These are phyloP conservation scores for Erysiphe neolycopersici DNA, from an alignment of 2,329 filamentous ascomycete species.

Conservation along the genomic window DNA sequence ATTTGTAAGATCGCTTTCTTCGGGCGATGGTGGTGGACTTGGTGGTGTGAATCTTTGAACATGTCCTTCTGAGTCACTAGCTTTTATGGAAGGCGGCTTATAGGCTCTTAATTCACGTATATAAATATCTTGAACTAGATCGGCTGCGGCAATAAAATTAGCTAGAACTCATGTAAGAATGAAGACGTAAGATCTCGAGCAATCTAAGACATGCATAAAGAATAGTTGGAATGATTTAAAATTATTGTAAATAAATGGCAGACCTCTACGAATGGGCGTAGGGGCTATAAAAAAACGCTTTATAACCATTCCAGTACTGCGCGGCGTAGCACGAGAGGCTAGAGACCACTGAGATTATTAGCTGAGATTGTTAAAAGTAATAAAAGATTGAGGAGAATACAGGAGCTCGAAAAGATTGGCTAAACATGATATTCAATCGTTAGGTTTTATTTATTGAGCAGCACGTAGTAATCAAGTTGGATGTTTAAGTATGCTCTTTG, in stretches of 20 bases:
- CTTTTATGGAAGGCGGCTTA: constrained; percentile 65
- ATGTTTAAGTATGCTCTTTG: too few species aligned
- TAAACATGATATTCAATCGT: neutral
- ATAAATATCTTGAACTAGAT: constrained; percentile 95
- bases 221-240: neutral
- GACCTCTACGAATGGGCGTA: constrained; percentile 14
- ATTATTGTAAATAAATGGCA: constrained; percentile 1
- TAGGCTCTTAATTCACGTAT: constrained; percentile 86
- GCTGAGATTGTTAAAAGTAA: neutral
- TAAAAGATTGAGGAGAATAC: neutral
- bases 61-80: constrained; percentile 65
- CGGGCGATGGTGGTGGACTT: constrained; percentile 61
- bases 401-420: neutral
- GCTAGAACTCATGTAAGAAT: constrained; percentile 1
- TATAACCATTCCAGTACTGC: constrained; percentile 3
- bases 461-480: too few species aligned
- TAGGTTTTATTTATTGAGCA: too few species aligned
- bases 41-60: constrained; percentile 71
- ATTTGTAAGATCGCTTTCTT: constrained; percentile 77
- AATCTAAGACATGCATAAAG: neutral
- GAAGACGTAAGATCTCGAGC: neutral
- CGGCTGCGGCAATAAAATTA: constrained; percentile 31
- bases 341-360: neutral
- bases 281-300: constrained; percentile 14
- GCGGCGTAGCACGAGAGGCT: neutral